Percentiles rank a stretch among this genome's conserved stretches.
Evolutionary conservation across 108 stramenopile genomes (phyloP).

Genomic region (Fistulifera pelliculosa): DNA sequence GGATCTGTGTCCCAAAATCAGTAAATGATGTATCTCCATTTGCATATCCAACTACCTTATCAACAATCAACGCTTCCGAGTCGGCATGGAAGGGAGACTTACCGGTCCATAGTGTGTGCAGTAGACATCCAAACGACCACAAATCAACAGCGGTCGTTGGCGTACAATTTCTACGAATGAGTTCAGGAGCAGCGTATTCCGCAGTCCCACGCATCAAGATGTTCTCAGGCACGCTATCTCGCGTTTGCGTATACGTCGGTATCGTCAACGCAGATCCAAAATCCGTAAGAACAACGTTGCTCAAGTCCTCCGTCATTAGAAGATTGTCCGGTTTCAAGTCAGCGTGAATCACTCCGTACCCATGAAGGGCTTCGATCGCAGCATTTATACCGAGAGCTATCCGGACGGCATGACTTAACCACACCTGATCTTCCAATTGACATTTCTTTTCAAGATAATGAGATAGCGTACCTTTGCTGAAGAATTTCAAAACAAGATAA

Average conservation of each 20-base stretch:
- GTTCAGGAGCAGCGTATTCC: slow-evolving; percentile 23
- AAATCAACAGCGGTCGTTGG: slow-evolving; percentile 16
- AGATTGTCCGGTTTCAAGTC: slow-evolving; percentile 51
- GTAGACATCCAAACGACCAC: slow-evolving; percentile 29
- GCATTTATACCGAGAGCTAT: slow-evolving; percentile 10
- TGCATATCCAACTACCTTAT: neutral
- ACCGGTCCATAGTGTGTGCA: slow-evolving; percentile 10
- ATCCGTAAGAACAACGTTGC: slow-evolving; percentile 56
- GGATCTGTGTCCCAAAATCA: too few species aligned
- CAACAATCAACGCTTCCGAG: slow-evolving; percentile 8
- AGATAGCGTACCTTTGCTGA: slow-evolving; percentile 8
- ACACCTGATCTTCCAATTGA: neutral
- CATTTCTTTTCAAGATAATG: slow-evolving; percentile 4
- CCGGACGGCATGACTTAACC: slow-evolving; percentile 8
- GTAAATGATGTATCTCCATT: neutral
- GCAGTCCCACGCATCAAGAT: slow-evolving; percentile 12
- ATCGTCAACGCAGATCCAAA: slow-evolving; percentile 49
- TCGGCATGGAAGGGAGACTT: slow-evolving; percentile 21
- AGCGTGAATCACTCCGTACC: slow-evolving; percentile 28
- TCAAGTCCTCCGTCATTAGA: slow-evolving; percentile 23
- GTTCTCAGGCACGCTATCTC: neutral
- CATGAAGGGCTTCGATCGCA: slow-evolving; percentile 36
- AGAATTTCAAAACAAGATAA: slow-evolving; percentile 26
- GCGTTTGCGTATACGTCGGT: neutral
- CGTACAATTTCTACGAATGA: slow-evolving; percentile 4